Evolutionary conservation across 805 yeast genomes (phyloP), one percentile per base, ranked within the genome.

Genomic region (Babjeviella inositovora): DNA sequence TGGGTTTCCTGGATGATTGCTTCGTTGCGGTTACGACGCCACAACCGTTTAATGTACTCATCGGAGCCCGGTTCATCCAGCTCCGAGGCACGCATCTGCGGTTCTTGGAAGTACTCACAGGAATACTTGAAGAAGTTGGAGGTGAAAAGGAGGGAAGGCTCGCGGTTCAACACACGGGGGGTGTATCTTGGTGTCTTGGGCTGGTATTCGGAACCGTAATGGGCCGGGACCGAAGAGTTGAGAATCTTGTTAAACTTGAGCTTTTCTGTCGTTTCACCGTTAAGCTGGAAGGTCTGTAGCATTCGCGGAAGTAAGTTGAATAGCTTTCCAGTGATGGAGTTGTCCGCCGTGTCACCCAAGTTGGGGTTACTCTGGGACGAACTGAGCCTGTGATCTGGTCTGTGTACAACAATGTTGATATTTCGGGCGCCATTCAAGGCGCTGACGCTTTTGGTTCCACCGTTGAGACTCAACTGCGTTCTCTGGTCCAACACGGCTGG

Each of bases 81-180:
- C 34, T 87, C 96, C 25, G 67, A 63, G 28, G 69, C 72, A 7
- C 80, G 70, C 74, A 85, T 74, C 41, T 87, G 97, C 0, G 98
- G 96, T 40, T 85, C 97, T 38, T 85, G 93, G 52, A 87, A 90
- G 39, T 84, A 85, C 43, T 90, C 98, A 28, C 81, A 67, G 35
- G 77, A 67, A 44, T 74, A 79, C 24, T 73, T 79, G 30, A 77
- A 63, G 35, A 79, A 75, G 5, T 67, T 65, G 7, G 81, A 71
- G 4, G 55, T 54, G 7, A 67, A 42, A 1, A 81, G 76, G 4
- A 75, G 36, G 5, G 47, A 49, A 3, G 70, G 66, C 11, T 31
- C 33, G 5, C 30, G 29, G n/a, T 43, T 35, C 6, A 45, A 28
- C 25, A 52, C 54, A 18, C 60, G 32, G 14, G 48, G 43, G 7